Base-by-base conservation (phyloP, 768 basidiomycete genomes). In the Auricularia sp. region DNA sequence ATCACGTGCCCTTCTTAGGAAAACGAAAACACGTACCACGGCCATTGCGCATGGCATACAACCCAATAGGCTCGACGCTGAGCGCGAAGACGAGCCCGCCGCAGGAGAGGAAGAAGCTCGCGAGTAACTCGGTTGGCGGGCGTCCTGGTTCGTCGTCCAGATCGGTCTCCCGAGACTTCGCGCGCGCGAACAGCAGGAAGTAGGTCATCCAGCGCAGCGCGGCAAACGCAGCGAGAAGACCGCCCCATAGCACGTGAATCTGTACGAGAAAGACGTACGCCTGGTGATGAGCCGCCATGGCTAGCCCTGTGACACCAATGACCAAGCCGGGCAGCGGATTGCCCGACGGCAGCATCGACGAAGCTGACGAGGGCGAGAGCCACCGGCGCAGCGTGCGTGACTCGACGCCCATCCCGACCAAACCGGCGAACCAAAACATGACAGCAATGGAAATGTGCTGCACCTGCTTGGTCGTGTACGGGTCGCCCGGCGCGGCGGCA, bases 361-460 rank as follows among this genome's bases (percentile, higher is more conserved):
- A 78, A 33, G 56, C 56, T 10, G 23, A 23, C 14, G 56, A 35
- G 23, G 23, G 56, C 21, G 56, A 21, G 56, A 97, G 78, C 86
- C 91, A 92, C 65, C 79, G 79, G 12, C 91, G 83, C 23, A 94
- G 74, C 14, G 75, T 77, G 68, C 81, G 86, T 8, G 90, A 90
- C 76, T 98, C 96, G 66, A 98, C 83, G 3, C 86, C 86, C 84
- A 97, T 90, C 33, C 93, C 94, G 2, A 93, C 72, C 6, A 91
- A 80, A 11, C 96, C 95, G 29, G 91, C 93, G 70, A 93, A 95
- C 85, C 91, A 95, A 74, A 94, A 97, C 93, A 94, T 94, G 67
- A 87, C 91, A 70, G 95, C 95, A 67, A 98, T 97, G 64, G 88
- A 84, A 63, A 96, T 95, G 70, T 98, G 96, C 71, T 98, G 93